Evolutionary conservation across 352 stramenopile species (phyloP), one percentile per base, ranked within the genome.

Genomic region (Phytophthora cajani): DNA sequence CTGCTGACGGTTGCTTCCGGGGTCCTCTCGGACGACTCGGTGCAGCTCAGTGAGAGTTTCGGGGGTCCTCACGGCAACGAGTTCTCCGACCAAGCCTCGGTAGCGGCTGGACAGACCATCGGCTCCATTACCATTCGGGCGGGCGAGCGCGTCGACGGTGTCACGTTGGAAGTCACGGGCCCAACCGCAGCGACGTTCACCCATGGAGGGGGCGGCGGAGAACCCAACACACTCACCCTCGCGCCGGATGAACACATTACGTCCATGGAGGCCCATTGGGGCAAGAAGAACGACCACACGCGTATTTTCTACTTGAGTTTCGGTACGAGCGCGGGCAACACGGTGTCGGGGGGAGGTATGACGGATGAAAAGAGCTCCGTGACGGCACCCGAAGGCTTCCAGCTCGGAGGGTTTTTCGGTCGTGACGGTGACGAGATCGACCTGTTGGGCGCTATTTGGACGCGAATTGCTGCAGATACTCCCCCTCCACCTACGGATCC

Each of bases 1-100:
- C 40, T 67, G 11, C 16, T 61, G 6, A 30, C 33, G 10, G n/a
- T 38, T 32, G 10, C 30, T 1, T 50, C 60, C 8, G 38, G 60
- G 10, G n/a, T 51, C 11, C 9, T 17, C 21, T 53, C 50, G 9
- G 60, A 60, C 25, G 60, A 67, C 6, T 19, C 50, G 14, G 50
- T 66, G 2, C 59, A 66, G 21, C 27, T 66, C 10, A 66, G 59
- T 58, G 49, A 66, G 36, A 58, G 19, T 30, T 66, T 66, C 12
- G 49, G 59, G 40, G 59, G 59, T 4, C 49, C 59, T 23, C 59
- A 66, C 27, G 59, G 59, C 32, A 58, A 21, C 8, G 59, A 66
- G 44, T 66, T 66, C 27, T 66, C 59, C 8, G 59, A 66, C 23
- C 47, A 66, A 42, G 6, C 32, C 16, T 52, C 59, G 6, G 59